Evolutionary conservation across 768 basidiomycete genomes (phyloP).

Genomic region (Boletus eberwhitei): DNA sequence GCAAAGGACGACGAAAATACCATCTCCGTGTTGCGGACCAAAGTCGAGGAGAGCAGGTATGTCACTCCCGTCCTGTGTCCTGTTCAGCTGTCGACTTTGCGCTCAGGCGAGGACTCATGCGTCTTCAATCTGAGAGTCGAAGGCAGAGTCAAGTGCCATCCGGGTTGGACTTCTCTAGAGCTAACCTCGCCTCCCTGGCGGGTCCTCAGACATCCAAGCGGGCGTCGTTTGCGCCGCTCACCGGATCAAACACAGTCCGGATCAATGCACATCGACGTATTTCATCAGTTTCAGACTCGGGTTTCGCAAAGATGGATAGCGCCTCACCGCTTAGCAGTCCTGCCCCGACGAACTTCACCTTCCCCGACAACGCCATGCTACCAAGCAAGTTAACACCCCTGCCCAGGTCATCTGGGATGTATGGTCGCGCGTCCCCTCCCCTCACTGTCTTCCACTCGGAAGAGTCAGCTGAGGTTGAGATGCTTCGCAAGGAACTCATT

Average conservation of each 20-base stretch:
- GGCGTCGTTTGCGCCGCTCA: constrained; percentile 72
- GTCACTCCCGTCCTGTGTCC: constrained; percentile 14
- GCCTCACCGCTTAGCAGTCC: constrained; percentile 31
- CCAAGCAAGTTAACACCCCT: constrained; percentile 23
- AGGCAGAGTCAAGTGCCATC: constrained; percentile 53
- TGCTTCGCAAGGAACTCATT: constrained; percentile 57
- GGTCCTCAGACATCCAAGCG: constrained; percentile 60
- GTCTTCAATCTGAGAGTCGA: constrained; percentile 74
- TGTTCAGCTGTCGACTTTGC: constrained; percentile 4
- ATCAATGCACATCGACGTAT: constrained; percentile 61
- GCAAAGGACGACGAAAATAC: constrained; percentile 74
- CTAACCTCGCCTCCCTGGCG: constrained; percentile 36
- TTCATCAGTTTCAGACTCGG: constrained; percentile 71
- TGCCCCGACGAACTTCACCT: constrained; percentile 35
- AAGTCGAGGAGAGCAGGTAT: constrained; percentile 85
- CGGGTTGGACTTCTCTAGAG: constrained; percentile 55
- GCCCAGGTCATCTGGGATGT: constrained; percentile 47
- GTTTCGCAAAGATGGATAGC: constrained; percentile 34
- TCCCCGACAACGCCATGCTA: constrained; percentile 30
- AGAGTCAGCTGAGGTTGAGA: constrained; percentile 48
- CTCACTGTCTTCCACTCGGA: constrained; percentile 31
- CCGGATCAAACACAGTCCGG: constrained; percentile 47
- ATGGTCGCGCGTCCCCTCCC: constrained; percentile 49
- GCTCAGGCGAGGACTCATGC: constrained; percentile 77
- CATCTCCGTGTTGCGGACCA: constrained; percentile 69